phyloP scores from a whole-genome alignment of 2,329 filamentous ascomycete genomes.

The Aplosporella prunicola region DNA sequence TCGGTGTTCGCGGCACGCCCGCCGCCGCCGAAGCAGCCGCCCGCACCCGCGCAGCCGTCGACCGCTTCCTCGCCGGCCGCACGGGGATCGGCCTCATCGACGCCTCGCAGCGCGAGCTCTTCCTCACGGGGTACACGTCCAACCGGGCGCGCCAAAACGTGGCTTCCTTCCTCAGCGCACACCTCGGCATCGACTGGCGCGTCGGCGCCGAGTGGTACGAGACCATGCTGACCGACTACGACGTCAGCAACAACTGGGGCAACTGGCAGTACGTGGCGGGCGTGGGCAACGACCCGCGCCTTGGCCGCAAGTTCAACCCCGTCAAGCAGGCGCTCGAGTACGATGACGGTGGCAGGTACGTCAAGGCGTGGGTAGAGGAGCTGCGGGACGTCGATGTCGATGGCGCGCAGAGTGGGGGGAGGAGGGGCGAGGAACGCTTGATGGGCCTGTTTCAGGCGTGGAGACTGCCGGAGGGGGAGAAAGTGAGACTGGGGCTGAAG shows the following conservation, averaged over 20 bases:
- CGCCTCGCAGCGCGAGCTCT: constrained; percentile 64
- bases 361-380: constrained; percentile 65
- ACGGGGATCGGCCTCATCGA: constrained; percentile 73
- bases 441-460: constrained; percentile 62
- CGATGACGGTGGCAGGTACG: constrained; percentile 59
- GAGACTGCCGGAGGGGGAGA: constrained; percentile 51
- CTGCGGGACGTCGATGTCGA: constrained; percentile 42
- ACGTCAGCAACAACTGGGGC: constrained; percentile 66
- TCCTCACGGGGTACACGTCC: constrained; percentile 67
- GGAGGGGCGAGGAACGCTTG: constrained; percentile 26
- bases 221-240: constrained; percentile 63
- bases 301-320: constrained; percentile 68
- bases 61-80: constrained; percentile 54
- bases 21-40: constrained; percentile 35
- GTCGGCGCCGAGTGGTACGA: constrained; percentile 79
- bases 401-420: constrained; percentile 16
- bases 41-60: constrained; percentile 35
- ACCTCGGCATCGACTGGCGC: constrained; percentile 68
- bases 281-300: constrained; percentile 68
- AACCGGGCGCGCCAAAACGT: constrained; percentile 71
- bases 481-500: constrained; percentile 46
- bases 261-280: constrained; percentile 79
- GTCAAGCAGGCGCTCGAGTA: constrained; percentile 75
- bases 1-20: constrained; percentile 11
- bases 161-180: constrained; percentile 63